A percentile compares a stretch with the other conserved stretches of the same genome.
These are phyloP conservation scores for Salix dunnii DNA, from an alignment of 345 rosid genomes.

Conservation along the genomic window DNA sequence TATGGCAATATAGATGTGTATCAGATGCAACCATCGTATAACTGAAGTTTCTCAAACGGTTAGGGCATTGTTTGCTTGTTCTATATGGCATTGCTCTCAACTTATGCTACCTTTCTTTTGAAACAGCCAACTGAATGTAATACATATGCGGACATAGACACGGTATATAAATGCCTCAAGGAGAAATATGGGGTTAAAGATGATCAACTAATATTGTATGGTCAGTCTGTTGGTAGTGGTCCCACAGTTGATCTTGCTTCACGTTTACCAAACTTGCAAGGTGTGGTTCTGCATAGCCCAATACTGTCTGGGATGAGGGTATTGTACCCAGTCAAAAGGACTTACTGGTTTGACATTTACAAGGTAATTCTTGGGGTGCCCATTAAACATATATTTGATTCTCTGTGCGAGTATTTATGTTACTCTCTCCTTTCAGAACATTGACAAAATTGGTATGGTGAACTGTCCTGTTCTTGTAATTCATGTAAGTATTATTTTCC, in stretches of 20 bases:
- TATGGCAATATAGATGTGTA: neutral
- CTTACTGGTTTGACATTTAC: slow-evolving; percentile 96
- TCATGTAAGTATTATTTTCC: slow-evolving; percentile 58
- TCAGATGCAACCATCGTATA: neutral
- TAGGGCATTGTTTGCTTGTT: neutral
- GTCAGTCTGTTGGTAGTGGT: slow-evolving; percentile 98
- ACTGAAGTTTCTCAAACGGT: neutral
- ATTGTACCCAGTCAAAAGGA: slow-evolving; percentile 80
- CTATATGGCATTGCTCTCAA: neutral
- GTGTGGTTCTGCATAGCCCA: slow-evolving; percentile 81
- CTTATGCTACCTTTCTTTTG: slow-evolving; percentile 16
- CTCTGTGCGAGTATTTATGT: slow-evolving; percentile 4
- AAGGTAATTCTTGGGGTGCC: slow-evolving; percentile 44
- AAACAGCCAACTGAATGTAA: slow-evolving; percentile 88
- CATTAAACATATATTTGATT: slow-evolving; percentile 9
- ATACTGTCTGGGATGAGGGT: slow-evolving; percentile 93
- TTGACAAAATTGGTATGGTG: slow-evolving; percentile 80
- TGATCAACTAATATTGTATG: slow-evolving; percentile 82
- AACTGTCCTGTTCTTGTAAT: slow-evolving; percentile 75
- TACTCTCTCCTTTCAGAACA: slow-evolving; percentile 50
- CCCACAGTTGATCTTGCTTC: slow-evolving; percentile 95
- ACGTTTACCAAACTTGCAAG: slow-evolving; percentile 70
- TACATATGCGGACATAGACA: slow-evolving; percentile 90
- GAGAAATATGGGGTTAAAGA: slow-evolving; percentile 84
- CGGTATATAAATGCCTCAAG: slow-evolving; percentile 75